phyloP scores from a whole-genome alignment of 2,329 filamentous ascomycete species.

The Zymoseptoria brevis region DNA sequence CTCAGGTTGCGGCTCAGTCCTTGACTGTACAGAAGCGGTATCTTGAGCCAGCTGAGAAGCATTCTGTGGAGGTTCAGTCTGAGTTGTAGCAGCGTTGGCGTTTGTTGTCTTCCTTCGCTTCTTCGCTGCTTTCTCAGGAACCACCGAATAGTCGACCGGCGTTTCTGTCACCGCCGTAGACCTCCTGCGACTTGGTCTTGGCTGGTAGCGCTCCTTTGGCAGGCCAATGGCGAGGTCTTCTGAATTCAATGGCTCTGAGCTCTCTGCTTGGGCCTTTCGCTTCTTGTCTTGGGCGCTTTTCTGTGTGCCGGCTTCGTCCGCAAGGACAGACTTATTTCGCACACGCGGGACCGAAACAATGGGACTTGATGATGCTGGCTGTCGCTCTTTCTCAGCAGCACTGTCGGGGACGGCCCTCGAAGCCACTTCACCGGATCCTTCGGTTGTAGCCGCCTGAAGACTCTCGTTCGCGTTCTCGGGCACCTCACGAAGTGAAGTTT shows the following conservation, averaged over 20 bases:
- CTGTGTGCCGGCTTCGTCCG: constrained; percentile 2
- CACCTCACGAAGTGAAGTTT: neutral
- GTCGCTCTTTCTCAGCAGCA: neutral
- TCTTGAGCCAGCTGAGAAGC: neutral
- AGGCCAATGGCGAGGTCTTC: constrained; percentile 29
- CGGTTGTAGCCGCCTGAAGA: neutral
- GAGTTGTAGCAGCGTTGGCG: neutral
- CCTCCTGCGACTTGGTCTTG: constrained; percentile 31
- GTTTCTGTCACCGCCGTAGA: constrained; percentile 22
- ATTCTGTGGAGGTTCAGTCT: neutral
- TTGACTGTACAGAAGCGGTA: neutral
- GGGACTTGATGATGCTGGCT: constrained; percentile 13
- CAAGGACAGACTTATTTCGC: neutral
- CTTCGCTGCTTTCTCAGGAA: constrained; percentile 34
- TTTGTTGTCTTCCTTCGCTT: constrained; percentile 34
- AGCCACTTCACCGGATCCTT: neutral
- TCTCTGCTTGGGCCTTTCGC: constrained; percentile 13
- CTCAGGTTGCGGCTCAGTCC: neutral
- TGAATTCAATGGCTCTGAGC: constrained; percentile 20
- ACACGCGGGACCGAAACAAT: constrained; percentile 10
- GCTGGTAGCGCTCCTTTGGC: constrained; percentile 34
- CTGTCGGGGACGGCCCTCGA: neutral
- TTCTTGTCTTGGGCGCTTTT: constrained; percentile 14
- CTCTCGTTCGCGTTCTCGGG: neutral
- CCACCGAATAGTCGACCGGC: constrained; percentile 27